Evolutionary conservation across 305 asterid genomes (phyloP), one percentile per base, ranked within the genome.

Genomic region (Petunia hybrid): DNA sequence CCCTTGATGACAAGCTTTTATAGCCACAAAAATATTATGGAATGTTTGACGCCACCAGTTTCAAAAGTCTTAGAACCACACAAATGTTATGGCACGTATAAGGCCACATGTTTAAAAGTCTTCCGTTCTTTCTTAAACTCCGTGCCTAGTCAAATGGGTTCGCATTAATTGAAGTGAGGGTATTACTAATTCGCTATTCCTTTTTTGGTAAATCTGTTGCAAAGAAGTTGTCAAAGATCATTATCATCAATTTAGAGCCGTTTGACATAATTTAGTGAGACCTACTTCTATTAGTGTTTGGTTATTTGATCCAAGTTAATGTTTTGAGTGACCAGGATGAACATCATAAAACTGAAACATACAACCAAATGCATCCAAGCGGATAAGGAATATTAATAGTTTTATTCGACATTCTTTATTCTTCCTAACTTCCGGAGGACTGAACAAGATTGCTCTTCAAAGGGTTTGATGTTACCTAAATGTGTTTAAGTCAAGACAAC

Each of bases 231-330:
- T 69, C 4, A 45, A 22, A 69, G 59, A 43, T 69, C 57, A 43
- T 69, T 45, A 43, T 56, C 76, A 68, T 69, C 76, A 68, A 68
- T 16, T 68, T 69, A 69, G 41, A 43, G 59, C 9, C 6, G 22
- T 43, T 69, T 69, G 41, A 9, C 76, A n/a, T 43, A 69, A 69
- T 69, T 43, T 43, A 43, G 56, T 69, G 39, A 69, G 57, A 69
- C 16, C 9, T 16, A 10, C 57, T 69, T 69, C 76, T 57, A 43
- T 36, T 43, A 69, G 76, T 35, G 56, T 69, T 69, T 43, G 31
- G 59, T 45, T 69, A 22, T 53, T 69, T 43, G 22, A 69, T 43
- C 57, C 76, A 69, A 69, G 76, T 69, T 45, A 69, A 43, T 53
- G 22, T 43, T 69, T 69, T 69, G 41, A 69, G 16, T 43, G 39